Evolutionary conservation across 139 green algal species (phyloP), one percentile per base, ranked within the genome.

Genomic region (Yamagishiella unicocca): DNA sequence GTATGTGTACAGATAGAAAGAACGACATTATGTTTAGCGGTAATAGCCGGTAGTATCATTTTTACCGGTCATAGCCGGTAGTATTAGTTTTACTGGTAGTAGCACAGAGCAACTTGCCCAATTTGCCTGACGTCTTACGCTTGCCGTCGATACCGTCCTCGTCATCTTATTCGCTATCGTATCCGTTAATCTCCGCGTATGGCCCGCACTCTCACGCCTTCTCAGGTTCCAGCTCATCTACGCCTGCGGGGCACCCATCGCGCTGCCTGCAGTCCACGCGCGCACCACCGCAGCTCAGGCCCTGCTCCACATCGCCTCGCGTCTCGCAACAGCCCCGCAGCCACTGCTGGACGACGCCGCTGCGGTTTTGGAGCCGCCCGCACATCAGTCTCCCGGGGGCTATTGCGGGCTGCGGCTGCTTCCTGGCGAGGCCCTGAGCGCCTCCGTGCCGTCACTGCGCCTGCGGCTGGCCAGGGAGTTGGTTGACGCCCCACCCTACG

Each of bases 181-280:
- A 25, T 58, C 17, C 50, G 12, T 12, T 25, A 17, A 17, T 58
- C 17, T 58, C 12, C 50, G 12, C 17, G 50, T 17, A 17, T 58
- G 50, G 50, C 50, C 50, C 12, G 12, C 50, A 12, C 50, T 58
- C 12, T n/a, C n/a, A n/a, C n/a, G n/a, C 50, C 50, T 58, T 17
- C 31, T 33, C 66, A 92, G 84, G 80, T 88, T 77, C 62, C 89
- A 95, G 90, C 87, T 95, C 35, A 86, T 95, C 67, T 95, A 95
- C 71, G 92, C 90, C 1, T 91, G 84, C 50, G 92, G 92, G 1
- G 38, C 40, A 0, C 42, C 38, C 19, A 27, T 33, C 31, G 12
- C 38, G 2, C 87, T 95, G 61, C 89, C 70, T 4, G 25, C 66
- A 2, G 53, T 72, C 24, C 21, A 70, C 5, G 70, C 66, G 14